Evolutionary conservation across 306 rosid genomes (phyloP), one percentile per base, ranked within the genome.

Genomic region (Argentina anserina): DNA sequence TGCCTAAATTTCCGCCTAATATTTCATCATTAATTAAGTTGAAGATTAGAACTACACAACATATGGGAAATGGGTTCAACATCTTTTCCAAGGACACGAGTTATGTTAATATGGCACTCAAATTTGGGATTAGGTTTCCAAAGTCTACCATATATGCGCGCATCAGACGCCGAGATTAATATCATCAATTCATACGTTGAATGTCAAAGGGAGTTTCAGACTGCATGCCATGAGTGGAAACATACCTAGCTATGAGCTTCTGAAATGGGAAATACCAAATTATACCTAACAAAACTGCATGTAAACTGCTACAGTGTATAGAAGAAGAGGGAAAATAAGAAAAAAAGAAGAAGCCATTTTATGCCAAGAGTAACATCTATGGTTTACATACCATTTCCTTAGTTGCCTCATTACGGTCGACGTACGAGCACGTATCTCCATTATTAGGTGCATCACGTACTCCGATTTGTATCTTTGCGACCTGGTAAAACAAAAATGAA

Each of bases 161-260:
- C n/a, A n/a, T n/a, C n/a, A n/a, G n/a, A n/a, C 12, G 9, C 9
- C 42, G 21, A 9, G 14, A 25, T 53, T 26, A 53, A 23, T 53
- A 18, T 10, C 60, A 12, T 3, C 10, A 58, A 58, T 26, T 28
- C 29, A 21, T 23, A 53, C 21, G 37, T 58, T 14, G 41, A 31
- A 60, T 60, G 40, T 60, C 65, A 60, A 60, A 12, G 23, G 21
- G 65, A 60, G 41, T 60, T 60, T 28, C 64, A 58, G 28, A 58
- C 14, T 6, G 1, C 36, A 33, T 33, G 28, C 37, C n/a, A 26
- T 58, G 31, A 28, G 37, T 26, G 64, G 21, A 6, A 10, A 28
- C 5, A 13, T 58, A 28, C 36, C 64, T 13, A 58, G 36, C n/a
- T n/a, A n/a, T 56, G 0, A 26, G 34, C 6, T 28, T 58, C 64